Evolutionary conservation across 108 stramenopile species (phyloP), one percentile per base, ranked within the genome.

Genomic region (Stephanodiscus triporus): DNA sequence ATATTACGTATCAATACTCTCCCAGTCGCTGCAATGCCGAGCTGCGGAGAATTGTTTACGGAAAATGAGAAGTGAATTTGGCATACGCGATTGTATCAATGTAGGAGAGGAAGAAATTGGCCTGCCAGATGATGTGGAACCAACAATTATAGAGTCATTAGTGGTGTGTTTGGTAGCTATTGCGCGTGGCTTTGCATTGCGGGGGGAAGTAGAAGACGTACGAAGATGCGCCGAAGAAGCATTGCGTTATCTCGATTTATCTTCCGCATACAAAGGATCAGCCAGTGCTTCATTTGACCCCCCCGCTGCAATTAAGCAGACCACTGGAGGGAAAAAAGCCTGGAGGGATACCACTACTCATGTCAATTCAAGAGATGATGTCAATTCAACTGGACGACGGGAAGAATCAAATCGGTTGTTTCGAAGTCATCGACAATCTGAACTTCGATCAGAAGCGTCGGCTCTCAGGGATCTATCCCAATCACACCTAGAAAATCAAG

Each of bases 331-430:
- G 49, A 88, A 86, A 65, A 76, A 79, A 26, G 71, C 72, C 26
- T 87, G 85, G 82, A 91, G 77, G 61, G 34, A 67, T 56, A 36
- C 53, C 54, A 49, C 40, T 19, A 63, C 55, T 22, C 29, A 47
- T 34, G 67, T 16, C 5, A 63, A 63, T 71, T 36, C 37, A 9
- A 40, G 24, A 51, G 29, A 64, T 19, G 53, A 47, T 43, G 54
- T 11, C 42, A 29, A 82, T 34, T 63, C 62, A 22, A 68, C 63
- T 80, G 76, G 86, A 49, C 58, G 82, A 47, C 69, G 94, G 62
- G 72, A 71, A 36, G 74, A 81, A 73, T 95, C 94, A 9, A 95
- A 95, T 66, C 27, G 66, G 24, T 36, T 89, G n/a, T 95, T 86
- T 80, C 89, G 94, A 16, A 62, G 57, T 11, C 94, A 95, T 81